phyloP scores from a whole-genome alignment of 768 basidiomycete genomes.

The Collybia sordida region DNA sequence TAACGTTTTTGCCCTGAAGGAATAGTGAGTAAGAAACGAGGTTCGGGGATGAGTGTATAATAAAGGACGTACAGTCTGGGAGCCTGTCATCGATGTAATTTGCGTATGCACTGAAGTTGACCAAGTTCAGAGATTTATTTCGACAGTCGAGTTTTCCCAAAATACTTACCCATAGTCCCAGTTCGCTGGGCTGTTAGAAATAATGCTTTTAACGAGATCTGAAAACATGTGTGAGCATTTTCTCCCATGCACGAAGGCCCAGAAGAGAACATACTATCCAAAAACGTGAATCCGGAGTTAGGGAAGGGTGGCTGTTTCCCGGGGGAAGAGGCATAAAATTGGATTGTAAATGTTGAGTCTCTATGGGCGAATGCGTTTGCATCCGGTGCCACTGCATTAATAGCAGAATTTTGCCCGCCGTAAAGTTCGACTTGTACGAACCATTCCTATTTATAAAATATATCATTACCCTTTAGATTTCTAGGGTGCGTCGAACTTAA shows the following conservation, averaged over 20 bases:
- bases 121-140: neutral
- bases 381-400: slow-evolving; percentile 25
- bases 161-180: neutral
- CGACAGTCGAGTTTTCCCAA: neutral
- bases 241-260: neutral
- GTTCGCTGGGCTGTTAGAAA: neutral
- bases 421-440: slow-evolving; percentile 28
- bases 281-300: slow-evolving; percentile 29
- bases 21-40: neutral
- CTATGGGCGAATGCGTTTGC: slow-evolving; percentile 34
- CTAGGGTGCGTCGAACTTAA: too few relatives aligned
- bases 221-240: neutral
- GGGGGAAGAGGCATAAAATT: slow-evolving; percentile 32
- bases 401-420: slow-evolving; percentile 30
- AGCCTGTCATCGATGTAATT: slow-evolving; percentile 44
- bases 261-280: slow-evolving; percentile 25
- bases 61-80: slow-evolving; percentile 27
- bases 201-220: neutral
- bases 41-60: neutral
- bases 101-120: slow-evolving; percentile 32
- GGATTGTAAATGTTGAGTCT: slow-evolving; percentile 30
- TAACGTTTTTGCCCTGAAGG: slow-evolving; percentile 34
- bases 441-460: slow-evolving; percentile 16
- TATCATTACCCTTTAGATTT: too few relatives aligned
- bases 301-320: slow-evolving; percentile 28